These are phyloP conservation scores for Lobulomyces angularis DNA, from an alignment of 192 early-diverging fungal species.

Conservation along the genomic window DNA sequence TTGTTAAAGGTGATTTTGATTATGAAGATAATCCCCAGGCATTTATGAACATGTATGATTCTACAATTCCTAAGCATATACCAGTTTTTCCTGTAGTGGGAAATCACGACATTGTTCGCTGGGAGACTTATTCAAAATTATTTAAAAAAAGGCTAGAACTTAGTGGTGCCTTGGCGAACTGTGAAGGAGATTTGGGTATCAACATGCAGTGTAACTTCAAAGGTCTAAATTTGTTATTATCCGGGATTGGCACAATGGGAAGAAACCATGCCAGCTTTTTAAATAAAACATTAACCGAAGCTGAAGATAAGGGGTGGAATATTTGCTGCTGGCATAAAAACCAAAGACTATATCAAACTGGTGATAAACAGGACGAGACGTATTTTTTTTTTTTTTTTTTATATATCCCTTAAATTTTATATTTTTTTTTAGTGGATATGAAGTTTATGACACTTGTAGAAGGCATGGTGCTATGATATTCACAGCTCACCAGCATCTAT, in stretches of 20 bases:
- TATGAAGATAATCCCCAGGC: constrained; percentile 15
- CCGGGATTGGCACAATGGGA: constrained; percentile 23
- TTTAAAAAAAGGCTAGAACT: constrained; percentile 2
- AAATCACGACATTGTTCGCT: constrained; percentile 24
- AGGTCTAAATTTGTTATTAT: constrained; percentile 16
- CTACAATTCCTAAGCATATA: constrained; percentile 10
- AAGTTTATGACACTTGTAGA: constrained; percentile 19
- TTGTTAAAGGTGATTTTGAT: constrained; percentile 12
- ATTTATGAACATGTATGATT: constrained; percentile 13
- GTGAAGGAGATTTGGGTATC: constrained; percentile 22
- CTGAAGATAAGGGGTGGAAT: constrained; percentile 10
- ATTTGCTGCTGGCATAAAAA: constrained; percentile 32
- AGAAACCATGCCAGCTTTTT: constrained; percentile 16
- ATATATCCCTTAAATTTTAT: too few relatives aligned
- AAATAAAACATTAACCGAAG: not conserved
- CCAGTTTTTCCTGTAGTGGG: constrained; percentile 17
- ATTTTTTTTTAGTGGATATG: too few relatives aligned
- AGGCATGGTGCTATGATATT: constrained; percentile 20
- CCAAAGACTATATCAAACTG: constrained; percentile 20
- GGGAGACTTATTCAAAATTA: constrained; percentile 18
- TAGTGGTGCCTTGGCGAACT: constrained; percentile 6
- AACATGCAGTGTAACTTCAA: constrained; percentile 14
- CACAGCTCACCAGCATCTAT: constrained; percentile 25
- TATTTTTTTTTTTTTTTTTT: too few relatives aligned
- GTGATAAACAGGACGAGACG: constrained; percentile 23